A percentile compares a stretch with the other conserved stretches of the same genome.
phyloP scores from a whole-genome alignment of 257 asterid species.

The Thymus mandschuricus region DNA sequence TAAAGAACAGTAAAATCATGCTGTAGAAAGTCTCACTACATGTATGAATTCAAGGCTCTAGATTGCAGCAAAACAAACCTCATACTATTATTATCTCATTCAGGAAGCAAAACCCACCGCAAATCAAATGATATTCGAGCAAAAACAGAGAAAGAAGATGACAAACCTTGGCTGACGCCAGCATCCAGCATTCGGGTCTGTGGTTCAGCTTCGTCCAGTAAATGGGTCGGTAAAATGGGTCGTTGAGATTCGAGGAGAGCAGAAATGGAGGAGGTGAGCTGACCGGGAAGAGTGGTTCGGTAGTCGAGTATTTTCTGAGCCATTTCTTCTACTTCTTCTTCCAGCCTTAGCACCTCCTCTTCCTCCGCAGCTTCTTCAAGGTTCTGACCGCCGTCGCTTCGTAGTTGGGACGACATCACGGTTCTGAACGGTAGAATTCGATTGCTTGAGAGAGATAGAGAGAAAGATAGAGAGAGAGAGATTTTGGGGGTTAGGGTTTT shows the following conservation, averaged over 20 bases:
- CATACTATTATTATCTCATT: neutral
- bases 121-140: neutral
- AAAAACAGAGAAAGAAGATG: neutral
- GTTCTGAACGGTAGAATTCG: constrained; percentile 29
- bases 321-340: constrained; percentile 57
- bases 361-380: constrained; percentile 44
- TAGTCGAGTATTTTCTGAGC: constrained; percentile 52
- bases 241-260: constrained; percentile 58
- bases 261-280: constrained; percentile 52
- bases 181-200: constrained; percentile 39
- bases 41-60: neutral
- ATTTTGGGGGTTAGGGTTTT: constrained; percentile 35
- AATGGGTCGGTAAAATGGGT: constrained; percentile 42
- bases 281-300: constrained; percentile 57
- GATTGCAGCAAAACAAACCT: neutral
- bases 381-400: constrained; percentile 40
- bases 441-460: neutral
- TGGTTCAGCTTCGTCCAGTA: constrained; percentile 35
- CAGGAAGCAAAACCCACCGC: neutral
- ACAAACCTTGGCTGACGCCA: constrained; percentile 39
- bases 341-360: constrained; percentile 43
- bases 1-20: neutral
- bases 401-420: constrained; percentile 34
- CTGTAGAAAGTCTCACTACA: neutral
- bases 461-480: constrained; percentile 6